Conservation (phyloP, 2,329 filamentous ascomycete species). For the Ophiostoma populinum region DNA sequence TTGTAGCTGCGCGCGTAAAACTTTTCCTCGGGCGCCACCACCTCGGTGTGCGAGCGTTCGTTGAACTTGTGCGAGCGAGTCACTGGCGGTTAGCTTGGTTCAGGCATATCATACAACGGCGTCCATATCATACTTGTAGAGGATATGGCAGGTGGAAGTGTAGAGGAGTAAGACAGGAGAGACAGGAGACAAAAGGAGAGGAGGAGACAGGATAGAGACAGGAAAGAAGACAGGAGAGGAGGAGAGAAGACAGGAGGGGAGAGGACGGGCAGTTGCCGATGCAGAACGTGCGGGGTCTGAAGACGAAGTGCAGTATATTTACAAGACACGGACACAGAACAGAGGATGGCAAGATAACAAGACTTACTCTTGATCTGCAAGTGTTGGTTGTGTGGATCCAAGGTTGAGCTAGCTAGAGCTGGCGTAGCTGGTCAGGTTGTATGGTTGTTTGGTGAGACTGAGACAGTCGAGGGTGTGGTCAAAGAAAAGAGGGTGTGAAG, state of each 20-base stretch:
- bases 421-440: too few relatives aligned
- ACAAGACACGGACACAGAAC: too few relatives aligned
- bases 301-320: not conserved
- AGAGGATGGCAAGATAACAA: too few relatives aligned
- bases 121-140: too few relatives aligned
- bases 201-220: not conserved
- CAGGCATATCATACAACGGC: too few relatives aligned
- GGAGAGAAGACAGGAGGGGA: not conserved
- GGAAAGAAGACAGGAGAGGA: not conserved
- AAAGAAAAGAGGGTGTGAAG: too few relatives aligned
- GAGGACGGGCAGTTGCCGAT: too few relatives aligned
- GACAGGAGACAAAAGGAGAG: not conserved
- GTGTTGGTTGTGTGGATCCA: too few relatives aligned
- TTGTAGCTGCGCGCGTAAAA: conserved; percentile 76
- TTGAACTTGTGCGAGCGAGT: conserved; percentile 94
- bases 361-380: too few relatives aligned
- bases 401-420: too few relatives aligned
- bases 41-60: conserved; percentile 64
- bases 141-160: conserved; percentile 3
- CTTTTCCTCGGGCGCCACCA: conserved; percentile 49
- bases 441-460: too few relatives aligned
- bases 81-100: conserved; percentile 47
- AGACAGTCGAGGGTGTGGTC: too few relatives aligned
- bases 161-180: not conserved
- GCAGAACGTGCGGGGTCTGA: not conserved